phyloP scores from a whole-genome alignment of 441 rosid genomes.

The Pelargonium cotyledonis region DNA sequence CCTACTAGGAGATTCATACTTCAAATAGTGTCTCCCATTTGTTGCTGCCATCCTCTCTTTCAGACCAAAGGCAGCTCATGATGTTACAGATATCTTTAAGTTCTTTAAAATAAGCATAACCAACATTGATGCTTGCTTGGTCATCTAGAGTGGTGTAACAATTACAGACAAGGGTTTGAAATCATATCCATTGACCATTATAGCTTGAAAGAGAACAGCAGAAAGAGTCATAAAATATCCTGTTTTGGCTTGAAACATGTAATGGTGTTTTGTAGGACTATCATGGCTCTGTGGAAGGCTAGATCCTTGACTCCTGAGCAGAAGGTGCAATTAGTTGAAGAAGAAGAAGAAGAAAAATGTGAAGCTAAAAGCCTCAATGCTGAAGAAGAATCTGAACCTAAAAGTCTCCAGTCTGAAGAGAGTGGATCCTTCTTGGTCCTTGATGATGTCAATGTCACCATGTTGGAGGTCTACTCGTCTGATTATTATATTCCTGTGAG shows the following conservation, averaged over 20 bases:
- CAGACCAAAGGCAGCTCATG: neutral
- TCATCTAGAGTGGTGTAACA: neutral
- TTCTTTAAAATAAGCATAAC: neutral
- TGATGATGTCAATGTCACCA: slow-evolving; percentile 56
- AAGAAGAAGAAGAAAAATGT: slow-evolving; percentile 41
- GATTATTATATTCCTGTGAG: slow-evolving; percentile 68
- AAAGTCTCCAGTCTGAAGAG: slow-evolving; percentile 37
- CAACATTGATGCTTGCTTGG: neutral
- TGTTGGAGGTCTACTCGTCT: slow-evolving; percentile 64
- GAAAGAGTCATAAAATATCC: neutral
- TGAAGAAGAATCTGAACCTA: slow-evolving; percentile 5
- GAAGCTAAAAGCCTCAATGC: neutral
- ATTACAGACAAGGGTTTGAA: neutral
- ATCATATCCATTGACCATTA: neutral
- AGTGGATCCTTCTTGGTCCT: slow-evolving; percentile 68
- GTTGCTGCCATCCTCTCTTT: neutral
- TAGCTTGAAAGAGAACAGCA: slow-evolving; percentile 1
- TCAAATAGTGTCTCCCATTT: neutral
- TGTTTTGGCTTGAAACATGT: neutral
- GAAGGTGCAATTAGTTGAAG: slow-evolving; percentile 84
- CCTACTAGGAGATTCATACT: neutral
- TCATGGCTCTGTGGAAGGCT: slow-evolving; percentile 95
- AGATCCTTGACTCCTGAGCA: slow-evolving; percentile 88
- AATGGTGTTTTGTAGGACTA: slow-evolving; percentile 48
- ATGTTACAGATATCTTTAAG: neutral